phyloP scores from a whole-genome alignment of 176 grass and related monocot genomes.

The Ensete ventricosum region DNA sequence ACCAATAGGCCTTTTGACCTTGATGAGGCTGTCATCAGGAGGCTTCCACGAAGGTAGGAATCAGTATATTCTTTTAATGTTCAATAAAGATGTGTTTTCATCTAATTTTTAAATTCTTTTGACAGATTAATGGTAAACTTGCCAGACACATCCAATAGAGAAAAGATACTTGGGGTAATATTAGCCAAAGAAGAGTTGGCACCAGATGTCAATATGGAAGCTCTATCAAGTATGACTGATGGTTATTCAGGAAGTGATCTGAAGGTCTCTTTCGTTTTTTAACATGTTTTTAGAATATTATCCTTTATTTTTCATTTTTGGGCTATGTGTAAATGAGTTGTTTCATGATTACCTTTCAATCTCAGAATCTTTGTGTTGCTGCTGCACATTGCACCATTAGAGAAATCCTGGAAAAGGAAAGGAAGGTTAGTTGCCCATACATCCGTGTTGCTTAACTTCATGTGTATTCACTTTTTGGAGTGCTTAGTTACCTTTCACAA shows the following conservation, averaged over 20 bases:
- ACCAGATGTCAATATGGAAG: constrained; percentile 63
- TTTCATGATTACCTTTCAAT: neutral
- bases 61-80: neutral
- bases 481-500: neutral
- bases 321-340: neutral
- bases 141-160: constrained; percentile 74
- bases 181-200: constrained; percentile 86
- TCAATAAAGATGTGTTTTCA: neutral
- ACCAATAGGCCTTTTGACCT: constrained; percentile 99
- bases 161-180: constrained; percentile 89
- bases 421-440: constrained; percentile 50
- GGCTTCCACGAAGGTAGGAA: constrained; percentile 80
- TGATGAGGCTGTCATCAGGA: constrained; percentile 93
- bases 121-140: constrained; percentile 98
- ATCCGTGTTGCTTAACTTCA: constrained; percentile 4
- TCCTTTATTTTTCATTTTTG: constrained; percentile 1
- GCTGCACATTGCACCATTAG: constrained; percentile 89
- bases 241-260: constrained; percentile 98
- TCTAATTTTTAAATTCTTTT: constrained; percentile 6
- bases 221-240: constrained; percentile 66
- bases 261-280: constrained; percentile 44
- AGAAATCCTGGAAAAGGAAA: constrained; percentile 90
- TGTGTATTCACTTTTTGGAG: neutral
- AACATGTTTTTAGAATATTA: constrained; percentile 12
- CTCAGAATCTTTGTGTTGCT: constrained; percentile 82